Percentiles rank a stretch among this genome's conserved stretches.
These are phyloP conservation scores for Botrytis pseudocinerea DNA, from an alignment of 2,329 filamentous ascomycete genomes.

Conservation along the genomic window DNA sequence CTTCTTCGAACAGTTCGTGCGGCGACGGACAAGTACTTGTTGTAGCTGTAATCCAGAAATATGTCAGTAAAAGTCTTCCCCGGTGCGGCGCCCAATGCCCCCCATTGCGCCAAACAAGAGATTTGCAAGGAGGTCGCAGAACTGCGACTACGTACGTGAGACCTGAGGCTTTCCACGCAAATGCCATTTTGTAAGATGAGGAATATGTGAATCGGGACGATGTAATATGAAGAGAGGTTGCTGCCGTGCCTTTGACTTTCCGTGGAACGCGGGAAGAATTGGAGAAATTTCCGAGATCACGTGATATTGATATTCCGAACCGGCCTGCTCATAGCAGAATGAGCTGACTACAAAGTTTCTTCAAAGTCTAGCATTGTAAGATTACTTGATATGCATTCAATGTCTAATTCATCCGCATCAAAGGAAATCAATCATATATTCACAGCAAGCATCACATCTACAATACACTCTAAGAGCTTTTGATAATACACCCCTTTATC, in stretches of 20 bases:
- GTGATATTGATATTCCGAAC: background rate
- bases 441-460: conserved; percentile 32
- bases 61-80: conserved; percentile 34
- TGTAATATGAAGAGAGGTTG: conserved; percentile 29
- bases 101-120: conserved; percentile 28
- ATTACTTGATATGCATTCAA: background rate
- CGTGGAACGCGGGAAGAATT: conserved; percentile 18
- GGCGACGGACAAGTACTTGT: conserved; percentile 97
- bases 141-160: conserved; percentile 54
- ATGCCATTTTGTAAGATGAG: conserved; percentile 65
- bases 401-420: background rate
- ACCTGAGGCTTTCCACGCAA: conserved; percentile 98
- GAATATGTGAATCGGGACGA: conserved; percentile 28
- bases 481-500: conserved; percentile 41
- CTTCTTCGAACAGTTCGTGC: conserved; percentile 93
- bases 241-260: conserved; percentile 29
- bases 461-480: conserved; percentile 41
- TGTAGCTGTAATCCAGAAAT: conserved; percentile 71
- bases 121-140: background rate
- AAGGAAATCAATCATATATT: conserved; percentile 36
- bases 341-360: background rate
- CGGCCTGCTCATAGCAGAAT: background rate
- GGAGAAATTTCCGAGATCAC: conserved; percentile 17
- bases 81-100: conserved; percentile 4
- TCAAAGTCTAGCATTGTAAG: background rate